These are phyloP conservation scores for Apiotrichum mycotoxinovorans DNA, from an alignment of 1,284 basidiomycete species.

Conservation along the genomic window DNA sequence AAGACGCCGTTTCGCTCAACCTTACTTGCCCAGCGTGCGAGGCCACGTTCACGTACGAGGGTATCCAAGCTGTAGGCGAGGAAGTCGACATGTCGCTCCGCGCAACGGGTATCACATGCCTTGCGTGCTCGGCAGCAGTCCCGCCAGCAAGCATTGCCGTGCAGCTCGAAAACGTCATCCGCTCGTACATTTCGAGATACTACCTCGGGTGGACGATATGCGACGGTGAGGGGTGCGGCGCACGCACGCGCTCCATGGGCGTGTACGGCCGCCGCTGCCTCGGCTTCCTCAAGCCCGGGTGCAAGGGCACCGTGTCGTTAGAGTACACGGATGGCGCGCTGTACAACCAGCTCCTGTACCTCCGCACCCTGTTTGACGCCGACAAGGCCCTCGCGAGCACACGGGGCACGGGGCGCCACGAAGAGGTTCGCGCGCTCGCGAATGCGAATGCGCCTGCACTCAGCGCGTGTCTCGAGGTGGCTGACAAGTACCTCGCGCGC, in stretches of 20 bases:
- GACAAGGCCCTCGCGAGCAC: constrained; percentile 61
- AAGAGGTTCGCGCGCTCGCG: constrained; percentile 58
- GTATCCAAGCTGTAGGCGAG: constrained; percentile 56
- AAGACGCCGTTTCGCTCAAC: constrained; percentile 64
- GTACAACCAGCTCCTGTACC: constrained; percentile 84
- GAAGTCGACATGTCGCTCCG: constrained; percentile 55
- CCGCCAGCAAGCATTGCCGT: constrained; percentile 63
- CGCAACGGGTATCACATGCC: constrained; percentile 56
- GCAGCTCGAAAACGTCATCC: constrained; percentile 83
- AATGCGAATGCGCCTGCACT: constrained; percentile 56
- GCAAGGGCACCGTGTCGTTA: constrained; percentile 65
- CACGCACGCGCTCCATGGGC: constrained; percentile 78
- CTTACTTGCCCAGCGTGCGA: constrained; percentile 73
- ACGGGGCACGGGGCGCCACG: constrained; percentile 57
- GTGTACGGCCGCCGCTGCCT: constrained; percentile 84
- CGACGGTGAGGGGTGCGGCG: constrained; percentile 72
- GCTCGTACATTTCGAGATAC: constrained; percentile 71
- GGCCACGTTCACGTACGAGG: constrained; percentile 61
- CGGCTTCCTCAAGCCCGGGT: constrained; percentile 55
- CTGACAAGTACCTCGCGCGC: constrained; percentile 72
- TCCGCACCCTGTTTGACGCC: constrained; percentile 68
- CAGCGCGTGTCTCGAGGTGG: constrained; percentile 56
- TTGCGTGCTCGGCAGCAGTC: constrained; percentile 60
- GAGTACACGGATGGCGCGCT: constrained; percentile 82
- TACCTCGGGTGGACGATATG: constrained; percentile 89